phyloP scores from a whole-genome alignment of 1,139 yeast species.

The Citeromyces siamensis region DNA sequence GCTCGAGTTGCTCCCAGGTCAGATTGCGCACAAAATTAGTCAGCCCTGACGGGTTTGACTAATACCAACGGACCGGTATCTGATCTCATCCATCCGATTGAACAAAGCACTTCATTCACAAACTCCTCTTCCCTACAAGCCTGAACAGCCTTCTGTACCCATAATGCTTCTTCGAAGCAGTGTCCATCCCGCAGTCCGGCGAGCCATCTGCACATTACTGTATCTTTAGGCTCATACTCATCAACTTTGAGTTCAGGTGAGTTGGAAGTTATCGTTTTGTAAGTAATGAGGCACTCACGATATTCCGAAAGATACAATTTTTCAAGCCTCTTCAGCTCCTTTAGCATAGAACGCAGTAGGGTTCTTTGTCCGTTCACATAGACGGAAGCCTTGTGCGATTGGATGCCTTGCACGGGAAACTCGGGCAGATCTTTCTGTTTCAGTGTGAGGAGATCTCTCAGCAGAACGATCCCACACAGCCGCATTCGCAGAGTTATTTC shows the following conservation, averaged over 20 bases:
- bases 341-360: constrained; percentile 31
- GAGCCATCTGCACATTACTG: neutral
- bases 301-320: constrained; percentile 31
- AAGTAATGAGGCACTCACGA: constrained; percentile 14
- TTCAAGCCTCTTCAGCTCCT: constrained; percentile 35
- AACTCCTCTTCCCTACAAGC: neutral
- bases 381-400: constrained; percentile 21
- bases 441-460: neutral
- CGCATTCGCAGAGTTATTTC: constrained; percentile 1
- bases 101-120: neutral
- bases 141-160: neutral
- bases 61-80: neutral
- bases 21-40: no score
- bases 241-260: neutral
- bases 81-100: neutral
- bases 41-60: neutral
- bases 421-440: neutral
- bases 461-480: neutral
- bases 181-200: neutral
- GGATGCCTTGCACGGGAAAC: constrained; percentile 5
- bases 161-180: neutral
- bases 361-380: constrained; percentile 33
- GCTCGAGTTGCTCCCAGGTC: no score
- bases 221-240: neutral
- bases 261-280: neutral